Evolutionary conservation across 1,284 basidiomycete genomes (phyloP).

Genomic region (Rhodotorula sp.): DNA sequence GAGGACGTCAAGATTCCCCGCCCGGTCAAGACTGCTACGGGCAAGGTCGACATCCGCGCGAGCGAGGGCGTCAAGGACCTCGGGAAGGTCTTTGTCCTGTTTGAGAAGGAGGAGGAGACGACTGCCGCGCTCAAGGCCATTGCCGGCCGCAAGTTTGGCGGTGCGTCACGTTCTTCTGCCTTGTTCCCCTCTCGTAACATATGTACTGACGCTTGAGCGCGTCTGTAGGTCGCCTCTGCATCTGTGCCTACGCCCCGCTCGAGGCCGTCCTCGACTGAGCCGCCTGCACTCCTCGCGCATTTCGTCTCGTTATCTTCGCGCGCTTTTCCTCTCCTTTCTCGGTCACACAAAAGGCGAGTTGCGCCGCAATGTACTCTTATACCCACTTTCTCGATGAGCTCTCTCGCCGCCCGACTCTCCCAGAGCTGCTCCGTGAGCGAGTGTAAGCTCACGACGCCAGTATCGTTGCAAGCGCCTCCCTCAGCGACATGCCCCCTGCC

Average conservation of each 20-base stretch:
- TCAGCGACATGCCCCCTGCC: neutral
- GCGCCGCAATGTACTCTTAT: too few species aligned
- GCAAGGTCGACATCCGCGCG: constrained; percentile 46
- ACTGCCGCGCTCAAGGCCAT: constrained; percentile 47
- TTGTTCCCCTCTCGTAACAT: neutral
- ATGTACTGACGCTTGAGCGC: neutral
- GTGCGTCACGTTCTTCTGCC: constrained; percentile 11
- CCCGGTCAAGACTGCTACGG: constrained; percentile 62
- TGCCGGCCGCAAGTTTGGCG: constrained; percentile 46
- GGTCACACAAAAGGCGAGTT: too few species aligned
- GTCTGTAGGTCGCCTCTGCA: constrained; percentile 45
- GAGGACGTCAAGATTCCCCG: constrained; percentile 86
- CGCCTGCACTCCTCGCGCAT: too few species aligned
- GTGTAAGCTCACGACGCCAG: too few species aligned
- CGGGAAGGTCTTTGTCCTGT: constrained; percentile 50
- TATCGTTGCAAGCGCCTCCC: too few species aligned
- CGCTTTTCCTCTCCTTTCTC: too few species aligned
- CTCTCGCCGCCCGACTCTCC: too few species aligned
- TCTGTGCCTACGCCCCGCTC: constrained; percentile 48
- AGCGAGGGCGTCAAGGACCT: constrained; percentile 47
- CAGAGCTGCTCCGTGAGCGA: too few species aligned
- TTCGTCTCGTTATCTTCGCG: neutral
- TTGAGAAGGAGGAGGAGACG: constrained; percentile 46
- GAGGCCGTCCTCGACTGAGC: constrained; percentile 42
- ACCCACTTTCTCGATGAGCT: too few species aligned